These are phyloP conservation scores for Boletus barrowsii DNA, from an alignment of 768 basidiomycete species.

Conservation along the genomic window DNA sequence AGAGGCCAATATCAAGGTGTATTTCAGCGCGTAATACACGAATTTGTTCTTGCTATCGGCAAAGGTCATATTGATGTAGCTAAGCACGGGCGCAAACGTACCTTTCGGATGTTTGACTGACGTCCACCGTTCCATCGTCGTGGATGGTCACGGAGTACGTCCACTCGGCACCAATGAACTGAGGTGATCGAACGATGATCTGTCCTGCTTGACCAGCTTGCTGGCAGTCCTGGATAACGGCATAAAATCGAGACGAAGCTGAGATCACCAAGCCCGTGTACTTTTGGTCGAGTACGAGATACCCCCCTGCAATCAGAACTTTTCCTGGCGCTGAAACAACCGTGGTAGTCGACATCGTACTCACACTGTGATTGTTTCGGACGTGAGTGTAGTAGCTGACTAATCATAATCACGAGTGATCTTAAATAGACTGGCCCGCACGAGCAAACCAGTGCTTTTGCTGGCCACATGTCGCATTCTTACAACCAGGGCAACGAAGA, in stretches of 20 bases:
- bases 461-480: conserved; percentile 78
- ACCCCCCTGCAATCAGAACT: conserved; percentile 92
- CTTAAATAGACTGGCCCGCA: conserved; percentile 48
- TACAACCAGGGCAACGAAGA: conserved; percentile 93
- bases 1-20: conserved; percentile 63
- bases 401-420: conserved; percentile 15
- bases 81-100: not conserved
- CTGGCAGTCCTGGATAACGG: conserved; percentile 50
- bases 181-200: conserved; percentile 83
- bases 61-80: conserved; percentile 7
- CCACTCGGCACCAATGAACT: conserved; percentile 85
- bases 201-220: conserved; percentile 30
- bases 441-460: conserved; percentile 89
- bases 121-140: conserved; percentile 29
- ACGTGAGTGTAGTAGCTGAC: conserved; percentile 19
- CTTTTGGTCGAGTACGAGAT: conserved; percentile 87
- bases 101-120: conserved; percentile 24
- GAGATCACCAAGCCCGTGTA: conserved; percentile 88
- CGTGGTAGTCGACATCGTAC: conserved; percentile 49
- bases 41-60: conserved; percentile 77
- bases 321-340: conserved; percentile 93
- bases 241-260: conserved; percentile 93
- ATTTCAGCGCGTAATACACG: conserved; percentile 83
- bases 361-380: not conserved
- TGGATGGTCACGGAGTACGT: conserved; percentile 51